phyloP scores from a whole-genome alignment of 2,329 filamentous ascomycete genomes.

The Cucurbitaria berberidis region DNA sequence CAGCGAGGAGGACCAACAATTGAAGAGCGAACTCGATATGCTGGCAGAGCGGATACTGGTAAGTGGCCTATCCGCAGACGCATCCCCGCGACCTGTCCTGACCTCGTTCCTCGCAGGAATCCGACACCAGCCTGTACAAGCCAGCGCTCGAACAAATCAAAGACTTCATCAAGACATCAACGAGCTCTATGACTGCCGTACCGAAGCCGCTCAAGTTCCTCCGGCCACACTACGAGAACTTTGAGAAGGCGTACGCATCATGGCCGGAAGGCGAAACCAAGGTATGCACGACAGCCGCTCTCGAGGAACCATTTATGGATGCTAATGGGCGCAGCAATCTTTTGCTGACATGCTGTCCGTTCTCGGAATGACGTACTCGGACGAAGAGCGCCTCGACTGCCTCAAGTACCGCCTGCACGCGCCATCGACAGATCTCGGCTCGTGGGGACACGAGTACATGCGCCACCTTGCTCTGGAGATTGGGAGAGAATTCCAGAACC shows the following conservation, averaged over 20 bases:
- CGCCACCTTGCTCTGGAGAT: slow-evolving; percentile 95
- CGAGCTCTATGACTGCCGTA: slow-evolving; percentile 98
- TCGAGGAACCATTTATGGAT: background rate
- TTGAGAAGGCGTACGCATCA: slow-evolving; percentile 85
- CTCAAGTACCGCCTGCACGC: slow-evolving; percentile 93
- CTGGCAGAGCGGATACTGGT: slow-evolving; percentile 93
- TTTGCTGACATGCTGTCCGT: slow-evolving; percentile 96
- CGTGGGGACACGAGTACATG: slow-evolving; percentile 99
- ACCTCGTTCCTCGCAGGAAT: slow-evolving; percentile 65
- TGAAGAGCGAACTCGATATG: slow-evolving; percentile 98
- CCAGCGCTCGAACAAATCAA: slow-evolving; percentile 95
- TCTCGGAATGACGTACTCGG: slow-evolving; percentile 97
- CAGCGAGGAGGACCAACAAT: slow-evolving; percentile 96
- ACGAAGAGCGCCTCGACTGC: slow-evolving; percentile 94
- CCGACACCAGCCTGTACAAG: slow-evolving; percentile 86
- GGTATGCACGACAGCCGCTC: slow-evolving; percentile 53
- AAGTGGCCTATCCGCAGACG: slow-evolving; percentile 25
- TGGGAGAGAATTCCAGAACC: slow-evolving; percentile 89
- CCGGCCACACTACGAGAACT: slow-evolving; percentile 90
- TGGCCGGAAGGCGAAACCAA: slow-evolving; percentile 88
- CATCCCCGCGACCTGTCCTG: slow-evolving; percentile 28
- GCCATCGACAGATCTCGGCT: slow-evolving; percentile 88
- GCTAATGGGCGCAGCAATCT: slow-evolving; percentile 59
- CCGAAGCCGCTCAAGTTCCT: slow-evolving; percentile 98
- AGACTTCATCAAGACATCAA: slow-evolving; percentile 97